A percentile compares a stretch with the other conserved stretches of the same genome.
Conservation (phyloP, 176 grass and related monocot species). For the Eremochloa ophiuroides region DNA sequence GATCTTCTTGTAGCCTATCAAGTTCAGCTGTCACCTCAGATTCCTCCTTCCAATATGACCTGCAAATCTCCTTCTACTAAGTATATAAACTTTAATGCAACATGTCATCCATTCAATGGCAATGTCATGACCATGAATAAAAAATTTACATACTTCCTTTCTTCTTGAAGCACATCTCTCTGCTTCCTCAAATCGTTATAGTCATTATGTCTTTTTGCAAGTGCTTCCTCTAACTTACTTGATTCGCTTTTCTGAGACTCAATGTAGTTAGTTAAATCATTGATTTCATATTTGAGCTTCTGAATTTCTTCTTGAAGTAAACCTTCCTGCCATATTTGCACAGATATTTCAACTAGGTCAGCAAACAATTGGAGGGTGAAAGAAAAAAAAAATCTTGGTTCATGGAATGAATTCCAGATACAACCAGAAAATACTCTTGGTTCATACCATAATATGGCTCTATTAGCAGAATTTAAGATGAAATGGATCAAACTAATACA, state of each 20-base stretch:
- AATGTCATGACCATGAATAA: slow-evolving; percentile 1
- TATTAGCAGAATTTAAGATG: background rate
- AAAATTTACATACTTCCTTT: slow-evolving; percentile 73
- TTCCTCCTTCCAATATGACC: slow-evolving; percentile 94
- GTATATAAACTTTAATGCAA: slow-evolving; percentile 26
- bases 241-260: slow-evolving; percentile 63
- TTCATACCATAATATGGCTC: background rate
- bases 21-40: slow-evolving; percentile 74
- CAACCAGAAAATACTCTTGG: background rate
- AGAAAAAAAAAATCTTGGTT: background rate
- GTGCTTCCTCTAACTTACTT: slow-evolving; percentile 46
- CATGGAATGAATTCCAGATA: background rate
- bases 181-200: slow-evolving; percentile 59
- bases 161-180: slow-evolving; percentile 87
- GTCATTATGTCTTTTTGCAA: slow-evolving; percentile 58
- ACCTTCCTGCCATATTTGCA: slow-evolving; percentile 55
- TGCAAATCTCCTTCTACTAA: slow-evolving; percentile 40
- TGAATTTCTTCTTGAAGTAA: slow-evolving; percentile 92
- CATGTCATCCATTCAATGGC: slow-evolving; percentile 10
- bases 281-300: slow-evolving; percentile 77
- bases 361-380: background rate
- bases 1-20: slow-evolving; percentile 62
- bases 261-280: slow-evolving; percentile 54
- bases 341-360: background rate
- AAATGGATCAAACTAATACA: slow-evolving; percentile 29